Conservation (phyloP, 352 stramenopile genomes). For the Pythium pyrilobum region DNA sequence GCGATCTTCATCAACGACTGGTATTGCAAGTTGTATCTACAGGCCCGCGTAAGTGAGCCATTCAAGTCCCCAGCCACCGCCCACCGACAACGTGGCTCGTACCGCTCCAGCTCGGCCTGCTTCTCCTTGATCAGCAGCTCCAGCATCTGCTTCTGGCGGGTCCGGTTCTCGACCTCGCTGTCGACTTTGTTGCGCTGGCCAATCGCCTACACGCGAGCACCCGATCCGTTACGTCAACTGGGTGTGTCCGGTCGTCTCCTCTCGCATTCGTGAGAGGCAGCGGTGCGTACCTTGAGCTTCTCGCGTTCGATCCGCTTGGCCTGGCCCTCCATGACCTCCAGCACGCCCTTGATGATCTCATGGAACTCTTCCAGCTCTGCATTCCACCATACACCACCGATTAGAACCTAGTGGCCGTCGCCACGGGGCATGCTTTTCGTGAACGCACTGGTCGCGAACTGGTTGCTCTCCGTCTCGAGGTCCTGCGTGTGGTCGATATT, state of each 20-base stretch:
- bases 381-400: neutral
- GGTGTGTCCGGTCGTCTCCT: too few species aligned
- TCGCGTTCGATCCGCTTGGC: conserved; percentile 74
- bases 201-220: conserved; percentile 37
- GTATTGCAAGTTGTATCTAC: conserved; percentile 68
- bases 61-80: neutral
- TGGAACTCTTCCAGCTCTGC: conserved; percentile 81
- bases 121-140: conserved; percentile 81
- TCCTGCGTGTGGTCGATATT: conserved; percentile 70
- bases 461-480: conserved; percentile 79
- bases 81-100: neutral
- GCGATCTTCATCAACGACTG: conserved; percentile 74
- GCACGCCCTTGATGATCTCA: conserved; percentile 69
- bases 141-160: conserved; percentile 74
- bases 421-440: neutral
- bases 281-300: conserved; percentile 71
- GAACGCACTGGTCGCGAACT: conserved; percentile 69
- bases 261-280: too few species aligned
- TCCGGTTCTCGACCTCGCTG: conserved; percentile 78
- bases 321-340: conserved; percentile 77
- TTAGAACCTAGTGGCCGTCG: neutral
- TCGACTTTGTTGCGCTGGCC: conserved; percentile 77
- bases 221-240: too few species aligned
- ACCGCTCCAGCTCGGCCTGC: conserved; percentile 75
- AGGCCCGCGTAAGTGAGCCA: neutral